Evolutionary conservation across 1,284 basidiomycete genomes (phyloP), one percentile per base, ranked within the genome.

Genomic region (Puccinia polysora): DNA sequence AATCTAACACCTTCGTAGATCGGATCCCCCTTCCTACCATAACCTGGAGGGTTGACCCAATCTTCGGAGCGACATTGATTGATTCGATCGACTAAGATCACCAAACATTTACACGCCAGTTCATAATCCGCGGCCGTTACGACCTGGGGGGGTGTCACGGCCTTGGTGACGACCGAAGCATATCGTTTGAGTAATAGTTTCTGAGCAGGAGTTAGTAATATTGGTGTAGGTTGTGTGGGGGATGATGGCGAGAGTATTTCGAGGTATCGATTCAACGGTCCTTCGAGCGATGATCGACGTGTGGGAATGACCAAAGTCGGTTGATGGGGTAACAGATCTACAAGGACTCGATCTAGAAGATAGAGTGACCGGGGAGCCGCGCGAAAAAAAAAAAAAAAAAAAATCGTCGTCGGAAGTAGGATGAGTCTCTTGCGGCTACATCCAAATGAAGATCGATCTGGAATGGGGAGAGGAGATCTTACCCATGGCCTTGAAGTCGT

Each of bases 1-100:
- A 60, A 60, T 23, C 58, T 43, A 23, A 60, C 40, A 28, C 58
- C 58, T 25, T 60, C 34, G 15, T 60, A 60, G 58, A 60, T 34
- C 5, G 58, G 58, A 45, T 60, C 34, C 7, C 28, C 40, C 14
- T 43, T 60, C 25, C 12, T 34, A 30, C 58, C 58, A 23, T 43
- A 60, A 15, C 58, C 58, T 1, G n/a, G 34, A 1, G 58, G 58
- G n/a, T 60, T 60, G 7, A 15, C 4, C 58, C 58, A 60, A 20
- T 25, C 38, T 14, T 34, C 34, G 2, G 58, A 60, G n/a, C 58
- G 58, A 3, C 18, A 43, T 15, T 38, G 58, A 6, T 60, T 34
- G 36, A 60, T 45, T 38, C 43, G 58, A 14, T 60, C 38, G 23
- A 60, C 38, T 1, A 60, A 14, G 58, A 60, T 60, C 15, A 60